Base-by-base conservation (phyloP, 2,329 filamentous ascomycete species). In the Zelopaecilomyces penicillatus region DNA sequence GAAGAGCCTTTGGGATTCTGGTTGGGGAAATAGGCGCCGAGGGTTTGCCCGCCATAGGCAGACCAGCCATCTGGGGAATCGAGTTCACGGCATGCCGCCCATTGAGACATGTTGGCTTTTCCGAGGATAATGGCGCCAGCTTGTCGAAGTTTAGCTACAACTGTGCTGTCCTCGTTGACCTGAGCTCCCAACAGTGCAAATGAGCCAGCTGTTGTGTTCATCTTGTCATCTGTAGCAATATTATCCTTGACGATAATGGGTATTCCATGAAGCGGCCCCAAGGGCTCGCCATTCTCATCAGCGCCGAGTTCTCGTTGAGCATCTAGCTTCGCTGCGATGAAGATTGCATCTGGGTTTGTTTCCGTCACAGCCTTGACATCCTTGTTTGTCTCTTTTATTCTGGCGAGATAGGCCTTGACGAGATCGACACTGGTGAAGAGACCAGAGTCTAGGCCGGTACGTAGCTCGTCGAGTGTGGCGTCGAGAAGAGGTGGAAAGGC, bases 111-210 rank as follows among this genome's bases (percentile, higher is more conserved):
- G 42, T 79, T 81, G 0, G 79, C 66, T 61, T 86, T 85, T 39
- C 82, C 83, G 0, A 87, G 66, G 36, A 86, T 75, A 36, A 86
- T 67, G 2, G 72, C 76, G 3, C 82, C 82, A 2, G 76, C 75
- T 44, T 73, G 64, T 43, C 80, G 70, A 5, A 86, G 68, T 54
- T 80, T 83, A 9, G 67, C 63, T 3, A 71, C 78, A 3, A 85
- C 64, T 0, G 76, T 78, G 8, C 75, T 72, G 52, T 85, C 82
- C 26, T 64, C 58, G 2, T 67, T 68, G 0, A 76, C 68, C 48
- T 69, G 72, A 7, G 77, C 72, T 1, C 76, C 77, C 0, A 78
- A 53, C 0, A 83, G 64, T 5, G 76, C 71, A 51, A 70, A 81
- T 0, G 79, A 83, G 5, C 80, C 80, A 6, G 78, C 59, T 10